A percentile compares a stretch with the other conserved stretches of the same genome.
phyloP scores from a whole-genome alignment of 83 land plant genomes.

The Diphasiastrum complanatum region DNA sequence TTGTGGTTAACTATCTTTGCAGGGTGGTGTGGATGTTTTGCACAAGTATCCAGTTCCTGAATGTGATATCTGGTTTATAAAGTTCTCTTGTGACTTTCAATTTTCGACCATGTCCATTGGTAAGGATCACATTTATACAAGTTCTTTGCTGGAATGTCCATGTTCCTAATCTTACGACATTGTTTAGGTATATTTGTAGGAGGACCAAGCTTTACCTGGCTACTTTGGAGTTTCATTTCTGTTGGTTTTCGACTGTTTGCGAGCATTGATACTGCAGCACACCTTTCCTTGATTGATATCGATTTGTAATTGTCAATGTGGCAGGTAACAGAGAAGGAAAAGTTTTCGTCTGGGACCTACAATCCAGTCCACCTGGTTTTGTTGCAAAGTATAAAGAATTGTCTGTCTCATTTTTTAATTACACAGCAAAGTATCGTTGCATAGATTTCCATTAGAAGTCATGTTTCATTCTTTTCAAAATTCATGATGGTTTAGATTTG shows the following conservation, averaged over 20 bases:
- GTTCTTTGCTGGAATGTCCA: not conserved
- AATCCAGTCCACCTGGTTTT: conserved; percentile 80
- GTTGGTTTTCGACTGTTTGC: not conserved
- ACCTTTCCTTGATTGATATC: not conserved
- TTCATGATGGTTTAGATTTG: no score
- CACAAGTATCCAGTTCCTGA: conserved; percentile 97
- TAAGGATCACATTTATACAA: conserved; percentile 27
- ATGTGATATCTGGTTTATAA: conserved; percentile 98
- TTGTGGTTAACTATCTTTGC: conserved; percentile 12
- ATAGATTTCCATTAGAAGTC: no score
- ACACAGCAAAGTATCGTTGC: no score
- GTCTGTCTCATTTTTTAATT: not conserved
- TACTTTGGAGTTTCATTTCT: not conserved
- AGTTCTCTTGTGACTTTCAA: conserved; percentile 93
- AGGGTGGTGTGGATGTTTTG: conserved; percentile 84
- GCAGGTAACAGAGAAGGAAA: conserved; percentile 98
- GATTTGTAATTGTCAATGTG: not conserved
- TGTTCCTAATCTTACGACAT: no score
- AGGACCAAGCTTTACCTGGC: no score
- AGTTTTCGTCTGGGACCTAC: conserved; percentile 90
- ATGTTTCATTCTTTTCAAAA: not conserved
- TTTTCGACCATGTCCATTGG: conserved; percentile 73
- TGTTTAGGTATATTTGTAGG: no score
- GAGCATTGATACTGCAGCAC: not conserved
- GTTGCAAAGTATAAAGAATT: conserved; percentile 53